These are phyloP conservation scores for Eimeria necatrix DNA, from an alignment of 169 alveolate species.

Conservation along the genomic window DNA sequence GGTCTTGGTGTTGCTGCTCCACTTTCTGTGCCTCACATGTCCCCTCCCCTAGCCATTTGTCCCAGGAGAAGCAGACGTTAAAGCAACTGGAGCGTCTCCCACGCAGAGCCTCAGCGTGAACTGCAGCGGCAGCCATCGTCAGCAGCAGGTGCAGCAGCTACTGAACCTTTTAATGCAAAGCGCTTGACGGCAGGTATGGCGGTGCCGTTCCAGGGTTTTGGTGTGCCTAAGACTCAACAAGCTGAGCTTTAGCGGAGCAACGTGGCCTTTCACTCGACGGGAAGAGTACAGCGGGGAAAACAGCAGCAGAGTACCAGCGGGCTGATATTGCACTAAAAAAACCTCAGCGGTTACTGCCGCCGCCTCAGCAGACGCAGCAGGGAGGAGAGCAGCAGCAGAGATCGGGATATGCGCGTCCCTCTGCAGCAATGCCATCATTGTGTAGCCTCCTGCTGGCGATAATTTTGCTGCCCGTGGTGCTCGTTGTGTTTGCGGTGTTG, in stretches of 20 bases:
- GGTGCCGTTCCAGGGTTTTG: too few relatives aligned
- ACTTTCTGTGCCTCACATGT: not conserved
- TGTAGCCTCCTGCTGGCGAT: conserved; percentile 8
- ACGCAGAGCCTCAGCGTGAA: not conserved
- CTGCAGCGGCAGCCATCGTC: not conserved
- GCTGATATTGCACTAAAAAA: not conserved
- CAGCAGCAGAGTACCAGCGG: not conserved
- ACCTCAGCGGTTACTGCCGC: not conserved
- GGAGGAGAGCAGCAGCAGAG: conserved; percentile 31
- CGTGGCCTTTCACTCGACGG: not conserved
- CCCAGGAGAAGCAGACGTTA: not conserved
- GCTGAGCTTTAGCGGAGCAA: not conserved
- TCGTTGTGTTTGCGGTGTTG: conserved; percentile 28
- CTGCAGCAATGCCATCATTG: conserved; percentile 58
- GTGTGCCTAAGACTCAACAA: too few relatives aligned
- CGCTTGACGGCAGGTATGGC: too few relatives aligned
- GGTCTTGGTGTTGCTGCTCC: not conserved
- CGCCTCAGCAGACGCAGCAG: conserved; percentile 7
- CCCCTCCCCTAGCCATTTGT: too few relatives aligned
- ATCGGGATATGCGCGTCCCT: not conserved
- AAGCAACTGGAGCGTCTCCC: not conserved
- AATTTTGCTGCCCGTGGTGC: conserved; percentile 24
- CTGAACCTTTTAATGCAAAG: too few relatives aligned
- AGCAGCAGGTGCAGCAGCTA: not conserved
- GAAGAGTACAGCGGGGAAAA: not conserved